phyloP scores from a whole-genome alignment of 2,329 filamentous ascomycete species.

The Claviceps sp. region DNA sequence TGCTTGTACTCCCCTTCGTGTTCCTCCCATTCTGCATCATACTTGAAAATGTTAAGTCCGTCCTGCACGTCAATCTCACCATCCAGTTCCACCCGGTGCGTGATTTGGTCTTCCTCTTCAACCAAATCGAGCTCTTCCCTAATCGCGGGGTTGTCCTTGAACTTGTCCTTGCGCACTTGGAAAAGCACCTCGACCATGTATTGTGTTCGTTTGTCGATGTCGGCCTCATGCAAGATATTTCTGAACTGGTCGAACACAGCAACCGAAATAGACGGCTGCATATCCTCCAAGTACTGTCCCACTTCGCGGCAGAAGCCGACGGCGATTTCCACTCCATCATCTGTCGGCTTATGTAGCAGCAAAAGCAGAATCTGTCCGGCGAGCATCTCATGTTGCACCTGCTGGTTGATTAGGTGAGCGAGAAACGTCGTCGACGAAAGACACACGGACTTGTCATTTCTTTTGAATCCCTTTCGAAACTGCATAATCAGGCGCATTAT shows the following conservation, averaged over 20 bases:
- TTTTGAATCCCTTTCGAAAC: conserved; percentile 88
- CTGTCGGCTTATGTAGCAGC: conserved; percentile 88
- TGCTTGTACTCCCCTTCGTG: conserved; percentile 84
- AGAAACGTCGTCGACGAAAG: conserved; percentile 88
- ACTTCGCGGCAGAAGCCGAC: conserved; percentile 88
- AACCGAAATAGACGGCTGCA: conserved; percentile 77
- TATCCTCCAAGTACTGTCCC: conserved; percentile 87
- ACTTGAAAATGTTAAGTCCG: conserved; percentile 89
- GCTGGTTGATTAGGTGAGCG: conserved; percentile 89
- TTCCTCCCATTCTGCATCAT: conserved; percentile 76
- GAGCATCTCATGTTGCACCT: conserved; percentile 87
- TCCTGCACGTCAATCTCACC: conserved; percentile 79
- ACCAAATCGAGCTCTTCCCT: conserved; percentile 90
- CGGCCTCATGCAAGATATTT: conserved; percentile 88
- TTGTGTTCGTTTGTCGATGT: conserved; percentile 96
- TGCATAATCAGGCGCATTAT: conserved; percentile 76
- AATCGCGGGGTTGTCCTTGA: conserved; percentile 85
- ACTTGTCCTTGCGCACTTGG: conserved; percentile 89
- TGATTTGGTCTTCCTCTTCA: conserved; percentile 97
- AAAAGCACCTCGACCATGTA: conserved; percentile 99
- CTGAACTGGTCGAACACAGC: conserved; percentile 93
- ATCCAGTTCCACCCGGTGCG: conserved; percentile 70
- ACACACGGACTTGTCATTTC: conserved; percentile 95
- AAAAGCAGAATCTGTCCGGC: conserved; percentile 84
- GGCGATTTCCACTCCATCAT: conserved; percentile 95